Evolutionary conservation across 306 rosid species (phyloP), one percentile per base, ranked within the genome.

Genomic region (Sesbania bispinosa): DNA sequence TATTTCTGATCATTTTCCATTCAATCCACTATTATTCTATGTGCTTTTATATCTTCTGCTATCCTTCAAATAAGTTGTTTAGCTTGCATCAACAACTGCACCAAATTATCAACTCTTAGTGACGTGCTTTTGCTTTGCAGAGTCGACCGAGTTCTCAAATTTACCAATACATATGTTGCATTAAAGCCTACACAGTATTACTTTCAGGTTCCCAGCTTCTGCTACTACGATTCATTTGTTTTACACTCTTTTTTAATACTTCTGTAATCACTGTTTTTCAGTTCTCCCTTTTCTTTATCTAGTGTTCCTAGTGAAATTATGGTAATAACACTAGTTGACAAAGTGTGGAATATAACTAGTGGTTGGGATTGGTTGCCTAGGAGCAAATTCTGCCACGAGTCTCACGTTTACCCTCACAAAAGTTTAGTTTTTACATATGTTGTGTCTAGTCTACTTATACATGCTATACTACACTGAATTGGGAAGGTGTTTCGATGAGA

Each of bases 141-240:
- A 82, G 75, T 84, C 35, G 84, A 85, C n/a, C 84, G 74, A 51
- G 10, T 87, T 67, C 79, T 88, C 69, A 88, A 83, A 57, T 69
- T 81, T 61, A 68, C 84, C 26, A 70, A 74, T 51, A 3, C 80
- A 7, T 43, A 41, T 78, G 75, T 45, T 10, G 75, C 76, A 23
- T 45, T 77, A 36, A 78, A 64, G 63, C 69, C 81, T 57, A 54
- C 72, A 9, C 78, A 47, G 74, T 43, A 15, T 76, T 29, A 13
- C 68, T 82, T 74, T 43, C 82, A 80, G 91, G 96, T 87, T 62
- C 67, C 29, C 36, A 59, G 32, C 36, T 53, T 51, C 67, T 20
- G n/a, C 58, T 35, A 16, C 35, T 26, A 11, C 13, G 42, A 13
- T 62, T 36, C 19, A 4, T 74, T 69, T 36, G 6, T 75, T 26